Evolutionary conservation across 305 asterid species (phyloP), one percentile per base, ranked within the genome.

Genomic region (Andrographis paniculata): DNA sequence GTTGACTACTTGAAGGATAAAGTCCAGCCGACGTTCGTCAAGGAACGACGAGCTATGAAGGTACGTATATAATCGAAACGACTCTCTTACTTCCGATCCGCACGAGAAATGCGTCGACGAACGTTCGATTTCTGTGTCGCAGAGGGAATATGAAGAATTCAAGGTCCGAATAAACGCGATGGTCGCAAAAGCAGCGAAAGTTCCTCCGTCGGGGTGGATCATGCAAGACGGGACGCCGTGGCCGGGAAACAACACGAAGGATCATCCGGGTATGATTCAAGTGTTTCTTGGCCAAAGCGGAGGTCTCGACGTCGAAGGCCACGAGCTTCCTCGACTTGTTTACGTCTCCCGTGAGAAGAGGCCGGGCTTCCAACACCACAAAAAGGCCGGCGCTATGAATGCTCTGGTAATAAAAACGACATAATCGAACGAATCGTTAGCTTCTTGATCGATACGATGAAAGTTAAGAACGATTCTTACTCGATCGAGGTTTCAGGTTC

Each of bases 151-250:
- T 12, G 99, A 91, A 69, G 96, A 83, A 67, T 91, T 86, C 51
- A 86, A 91, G 70, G 89, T 91, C 20, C 59, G 96, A 63, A 65
- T 91, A 53, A 87, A 91, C 47, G 94, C 95, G 43, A 71, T 91
- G 78, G 99, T 91, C 51, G 95, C 99, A 14, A 91, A 91, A 77
- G 99, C 99, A 16, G 51, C 68, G 37, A 91, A 91, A 61, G 86
- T 86, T 60, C 96, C 99, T 48, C 73, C 80, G 1, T 95, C 79
- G 48, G 99, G 96, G 4, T 87, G 96, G 99, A 91, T 91, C 72
- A 91, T 91, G 99, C 88, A 87, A 73, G 96, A 86, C 36, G 95
- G 99, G 53, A 91, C 96, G 21, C 99, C 99, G 11, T 91, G 99
- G 96, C 99, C 95, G 0, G 99, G 96, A 53, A 91, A 86, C 66